Evolutionary conservation across 306 rosid genomes (phyloP).

Genomic region (Rubus parviflorus): DNA sequence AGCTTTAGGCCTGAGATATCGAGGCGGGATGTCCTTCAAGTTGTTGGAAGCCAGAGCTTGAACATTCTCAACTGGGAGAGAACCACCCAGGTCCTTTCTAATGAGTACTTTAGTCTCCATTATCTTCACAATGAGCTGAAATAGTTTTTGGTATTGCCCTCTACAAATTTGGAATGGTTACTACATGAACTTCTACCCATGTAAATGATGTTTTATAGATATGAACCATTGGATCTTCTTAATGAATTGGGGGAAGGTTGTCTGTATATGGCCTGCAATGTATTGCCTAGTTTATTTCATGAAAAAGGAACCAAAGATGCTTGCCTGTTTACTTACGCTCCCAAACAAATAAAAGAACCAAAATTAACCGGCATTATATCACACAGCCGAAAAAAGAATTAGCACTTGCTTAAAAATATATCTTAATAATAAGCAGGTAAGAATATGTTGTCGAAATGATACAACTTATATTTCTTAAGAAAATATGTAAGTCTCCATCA

Average conservation of each 20-base stretch:
- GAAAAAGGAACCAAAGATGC: background rate
- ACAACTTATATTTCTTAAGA: background rate
- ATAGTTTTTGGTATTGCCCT: background rate
- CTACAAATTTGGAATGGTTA: background rate
- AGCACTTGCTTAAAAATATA: too few relatives aligned
- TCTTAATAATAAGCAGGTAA: too few relatives aligned
- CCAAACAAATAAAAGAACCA: background rate
- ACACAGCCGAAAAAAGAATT: too few relatives aligned
- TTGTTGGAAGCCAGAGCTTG: constrained; percentile 32
- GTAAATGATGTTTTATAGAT: background rate
- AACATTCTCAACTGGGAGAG: constrained; percentile 30
- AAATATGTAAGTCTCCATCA: too few relatives aligned
- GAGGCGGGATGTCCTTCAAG: constrained; percentile 20
- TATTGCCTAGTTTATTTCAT: background rate
- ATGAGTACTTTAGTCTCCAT: constrained; percentile 14
- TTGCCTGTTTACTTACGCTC: background rate
- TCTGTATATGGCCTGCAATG: constrained; percentile 9
- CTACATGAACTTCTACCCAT: background rate
- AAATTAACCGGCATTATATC: too few relatives aligned
- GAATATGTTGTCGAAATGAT: too few relatives aligned
- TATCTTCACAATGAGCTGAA: background rate
- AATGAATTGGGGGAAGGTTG: background rate
- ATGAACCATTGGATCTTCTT: background rate
- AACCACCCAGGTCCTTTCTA: constrained; percentile 6
- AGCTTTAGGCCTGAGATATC: constrained; percentile 12